Conservation (phyloP, 202 grass and related monocot species). For the Zoysia matrella region DNA sequence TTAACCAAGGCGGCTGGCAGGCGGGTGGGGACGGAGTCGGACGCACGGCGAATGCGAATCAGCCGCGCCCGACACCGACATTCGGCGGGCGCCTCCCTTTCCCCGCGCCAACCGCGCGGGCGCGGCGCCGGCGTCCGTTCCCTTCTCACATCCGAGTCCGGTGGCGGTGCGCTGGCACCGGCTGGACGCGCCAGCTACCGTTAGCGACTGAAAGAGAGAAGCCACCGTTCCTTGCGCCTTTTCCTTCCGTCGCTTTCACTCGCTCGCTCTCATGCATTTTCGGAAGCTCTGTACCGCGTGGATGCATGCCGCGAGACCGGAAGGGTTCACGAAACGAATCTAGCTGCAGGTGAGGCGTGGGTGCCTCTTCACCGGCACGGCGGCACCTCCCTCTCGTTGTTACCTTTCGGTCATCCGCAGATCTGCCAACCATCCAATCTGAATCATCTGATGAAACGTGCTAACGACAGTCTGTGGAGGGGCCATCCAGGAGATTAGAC, state of each 20-base stretch:
- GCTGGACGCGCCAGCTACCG: constrained; percentile 40
- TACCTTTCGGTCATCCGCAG: too few relatives aligned
- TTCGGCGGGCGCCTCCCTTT: too few relatives aligned
- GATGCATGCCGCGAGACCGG: neutral
- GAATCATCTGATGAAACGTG: too few relatives aligned
- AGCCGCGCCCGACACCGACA: too few relatives aligned
- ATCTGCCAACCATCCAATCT: too few relatives aligned
- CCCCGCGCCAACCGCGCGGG: constrained; percentile 16
- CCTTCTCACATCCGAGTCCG: constrained; percentile 52
- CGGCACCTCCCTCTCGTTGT: too few relatives aligned
- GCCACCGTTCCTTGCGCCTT: constrained; percentile 2
- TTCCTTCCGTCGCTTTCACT: neutral
- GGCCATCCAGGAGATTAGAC: too few relatives aligned
- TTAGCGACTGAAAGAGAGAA: constrained; percentile 49
- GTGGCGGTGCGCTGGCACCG: constrained; percentile 30
- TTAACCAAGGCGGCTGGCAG: neutral
- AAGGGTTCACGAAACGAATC: neutral
- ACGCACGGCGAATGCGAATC: neutral
- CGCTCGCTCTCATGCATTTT: neutral
- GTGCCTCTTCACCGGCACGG: too few relatives aligned
- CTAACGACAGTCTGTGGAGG: too few relatives aligned
- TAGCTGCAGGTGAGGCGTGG: neutral
- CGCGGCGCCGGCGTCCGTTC: constrained; percentile 28
- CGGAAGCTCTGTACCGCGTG: neutral
- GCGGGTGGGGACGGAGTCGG: too few relatives aligned